Base-by-base conservation (phyloP, 169 alveolate genomes). In the Theileria annulata region DNA sequence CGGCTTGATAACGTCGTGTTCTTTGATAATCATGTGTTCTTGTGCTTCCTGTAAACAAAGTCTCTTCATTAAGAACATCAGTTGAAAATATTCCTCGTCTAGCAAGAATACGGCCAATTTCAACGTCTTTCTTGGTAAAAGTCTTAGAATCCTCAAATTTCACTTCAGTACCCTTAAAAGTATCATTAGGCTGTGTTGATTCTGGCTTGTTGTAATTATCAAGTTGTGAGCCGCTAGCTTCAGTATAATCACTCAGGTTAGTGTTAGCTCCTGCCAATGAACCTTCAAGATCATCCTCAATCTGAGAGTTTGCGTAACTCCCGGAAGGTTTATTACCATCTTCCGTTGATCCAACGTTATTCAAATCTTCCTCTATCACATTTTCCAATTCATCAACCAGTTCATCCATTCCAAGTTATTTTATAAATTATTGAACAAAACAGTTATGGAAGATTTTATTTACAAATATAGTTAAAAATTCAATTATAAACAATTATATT, bases 41-140 rank as follows among this genome's bases (percentile, higher is more conserved):
- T 21, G 58, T 68, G 2, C 86, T 62, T 56, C 74, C 59, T 21
- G 58, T 71, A 35, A 84, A 84, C 17, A 84, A 83, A 51, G 33
- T n/a, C 30, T 84, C 87, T 21, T 84, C 87, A 35, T 25, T 62
- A 0, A 84, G 47, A 27, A 77, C 90, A 28, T 76, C 82, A 12
- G 90, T 77, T 0, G 86, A 75, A 35, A 84, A 84, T 23, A 84
- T 31, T 3, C 90, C 90, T 2, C 75, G 75, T 15, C 79, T 80
- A n/a, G 90, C 90, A 66, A 84, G 25, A 19, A 49, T 33, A 35
- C 79, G 64, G 25, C 90, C 90, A 33, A 75, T 62, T 27, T 68
- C 56, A 3, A 28, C 8, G 0, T 76, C 79, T n/a, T 84, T 87
- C 23, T 66, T 63, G 28, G 51, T 80, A 17, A 15, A n/a, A 19